Evolutionary conservation across 2,329 filamentous ascomycete species (phyloP), one percentile per base, ranked within the genome.

Genomic region (Alternaria sp.): DNA sequence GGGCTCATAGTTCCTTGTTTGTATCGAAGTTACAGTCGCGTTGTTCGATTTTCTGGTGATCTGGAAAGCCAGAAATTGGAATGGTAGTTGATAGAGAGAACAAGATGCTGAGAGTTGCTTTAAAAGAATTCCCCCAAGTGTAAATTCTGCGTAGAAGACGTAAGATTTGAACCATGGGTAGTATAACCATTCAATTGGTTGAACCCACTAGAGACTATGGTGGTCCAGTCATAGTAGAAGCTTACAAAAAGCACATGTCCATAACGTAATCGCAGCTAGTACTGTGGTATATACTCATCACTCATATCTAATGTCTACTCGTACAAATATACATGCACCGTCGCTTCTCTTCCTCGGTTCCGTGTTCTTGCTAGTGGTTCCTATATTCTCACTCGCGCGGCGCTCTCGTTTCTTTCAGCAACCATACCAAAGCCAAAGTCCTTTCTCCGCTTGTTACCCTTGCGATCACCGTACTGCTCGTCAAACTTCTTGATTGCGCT

Each of bases 401-500:
- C 70, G 24, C 61, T 66, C 64, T 79, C 76, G 49, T 72, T 71
- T 9, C 61, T 52, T 38, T 70, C 66, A 7, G 61, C 74, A 28
- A 63, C 48, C 20, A 73, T 71, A 3, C 78, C 78, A 68, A 87
- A 87, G 4, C 85, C 85, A 76, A 83, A 85, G 1, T 81, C 80
- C 26, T 78, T 87, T 78, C 86, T 88, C 75, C 86, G 87, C 73
- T 87, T 86, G 68, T 87, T 86, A 1, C 86, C 87, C 72, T 88
- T 90, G 36, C 90, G 86, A 75, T 97, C 93, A 26, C 95, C 94
- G 76, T 94, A 99, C 77, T 94, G 91, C 80, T 97, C 92, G 75
- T 99, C 95, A 74, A 98, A 99, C 80, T 96, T 96, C 70, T 92
- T 87, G 71, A 99, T 97, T 12, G 92, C 91, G 66, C 88, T 87